A percentile compares a stretch with the other conserved stretches of the same genome.
Conservation (phyloP, 495 filamentous ascomycete genomes). For the Aspergillus avenaceus region DNA sequence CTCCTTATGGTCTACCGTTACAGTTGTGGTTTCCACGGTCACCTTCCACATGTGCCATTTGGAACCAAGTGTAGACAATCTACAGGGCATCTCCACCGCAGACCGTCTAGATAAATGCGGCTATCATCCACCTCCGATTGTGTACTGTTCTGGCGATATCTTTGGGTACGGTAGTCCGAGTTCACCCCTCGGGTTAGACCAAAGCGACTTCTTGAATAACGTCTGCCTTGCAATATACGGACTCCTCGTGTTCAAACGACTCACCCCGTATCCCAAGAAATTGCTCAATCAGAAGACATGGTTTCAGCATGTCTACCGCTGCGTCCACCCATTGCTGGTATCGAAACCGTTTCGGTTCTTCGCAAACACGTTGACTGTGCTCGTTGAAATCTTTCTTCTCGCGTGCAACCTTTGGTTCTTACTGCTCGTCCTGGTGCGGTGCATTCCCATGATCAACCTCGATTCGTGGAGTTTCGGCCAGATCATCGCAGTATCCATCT, state of each 20-base stretch:
- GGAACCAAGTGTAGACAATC: background rate
- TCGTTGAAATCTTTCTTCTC: background rate
- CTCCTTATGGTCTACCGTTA: background rate
- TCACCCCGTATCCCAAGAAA: background rate
- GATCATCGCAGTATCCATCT: slow-evolving; percentile 5
- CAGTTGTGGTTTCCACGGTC: background rate
- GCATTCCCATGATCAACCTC: background rate
- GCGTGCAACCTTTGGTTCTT: background rate
- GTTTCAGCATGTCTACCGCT: background rate
- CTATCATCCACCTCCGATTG: background rate
- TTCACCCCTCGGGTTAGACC: no score
- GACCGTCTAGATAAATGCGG: background rate
- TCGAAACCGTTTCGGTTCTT: background rate
- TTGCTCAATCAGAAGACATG: background rate
- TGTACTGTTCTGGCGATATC: background rate
- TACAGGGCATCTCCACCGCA: background rate
- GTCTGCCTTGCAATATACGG: background rate
- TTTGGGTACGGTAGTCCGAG: background rate
- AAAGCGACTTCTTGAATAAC: background rate
- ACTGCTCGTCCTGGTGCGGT: background rate
- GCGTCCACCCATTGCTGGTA: background rate
- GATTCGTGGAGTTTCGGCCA: slow-evolving; percentile 5
- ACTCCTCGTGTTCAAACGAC: background rate
- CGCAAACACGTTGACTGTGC: background rate
- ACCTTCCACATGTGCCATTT: background rate